These are phyloP conservation scores for Bipolaris sorokiniana DNA, from an alignment of 2,329 filamentous ascomycete genomes.

Conservation along the genomic window DNA sequence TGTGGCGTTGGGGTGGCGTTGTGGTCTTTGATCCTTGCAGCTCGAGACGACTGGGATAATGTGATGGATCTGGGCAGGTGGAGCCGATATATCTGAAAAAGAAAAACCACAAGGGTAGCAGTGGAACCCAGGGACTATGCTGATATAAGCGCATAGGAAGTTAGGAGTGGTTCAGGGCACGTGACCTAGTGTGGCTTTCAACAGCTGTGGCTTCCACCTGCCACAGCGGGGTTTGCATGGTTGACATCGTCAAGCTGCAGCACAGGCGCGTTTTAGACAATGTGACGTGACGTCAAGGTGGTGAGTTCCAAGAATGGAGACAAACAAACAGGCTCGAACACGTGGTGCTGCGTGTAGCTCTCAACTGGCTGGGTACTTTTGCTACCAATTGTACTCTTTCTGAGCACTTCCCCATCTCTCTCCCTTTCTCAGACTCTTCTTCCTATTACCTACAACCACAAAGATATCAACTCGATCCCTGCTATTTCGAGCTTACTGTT, in stretches of 20 bases:
- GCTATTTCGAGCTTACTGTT: neutral
- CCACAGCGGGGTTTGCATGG: constrained; percentile 5
- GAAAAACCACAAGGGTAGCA: neutral
- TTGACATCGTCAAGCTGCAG: neutral
- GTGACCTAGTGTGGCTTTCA: constrained; percentile 2
- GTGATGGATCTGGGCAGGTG: neutral
- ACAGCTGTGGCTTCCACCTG: constrained; percentile 6
- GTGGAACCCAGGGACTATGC: neutral
- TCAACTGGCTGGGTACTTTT: neutral
- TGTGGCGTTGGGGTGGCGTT: neutral
- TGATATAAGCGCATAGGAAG: neutral
- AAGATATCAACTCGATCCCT: neutral
- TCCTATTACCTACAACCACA: neutral
- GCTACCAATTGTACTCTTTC: neutral
- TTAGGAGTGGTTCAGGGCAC: neutral
- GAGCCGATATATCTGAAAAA: neutral
- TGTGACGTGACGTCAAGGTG: constrained; percentile 4
- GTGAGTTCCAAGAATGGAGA: neutral
- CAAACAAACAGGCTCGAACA: constrained; percentile 7
- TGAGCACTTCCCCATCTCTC: neutral
- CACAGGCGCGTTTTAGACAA: neutral
- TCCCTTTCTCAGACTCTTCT: neutral
- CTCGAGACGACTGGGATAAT: neutral
- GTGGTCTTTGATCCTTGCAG: neutral
- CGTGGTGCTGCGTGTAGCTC: neutral